Conservation (phyloP, 441 rosid species). For the Erysimum cheiri region DNA sequence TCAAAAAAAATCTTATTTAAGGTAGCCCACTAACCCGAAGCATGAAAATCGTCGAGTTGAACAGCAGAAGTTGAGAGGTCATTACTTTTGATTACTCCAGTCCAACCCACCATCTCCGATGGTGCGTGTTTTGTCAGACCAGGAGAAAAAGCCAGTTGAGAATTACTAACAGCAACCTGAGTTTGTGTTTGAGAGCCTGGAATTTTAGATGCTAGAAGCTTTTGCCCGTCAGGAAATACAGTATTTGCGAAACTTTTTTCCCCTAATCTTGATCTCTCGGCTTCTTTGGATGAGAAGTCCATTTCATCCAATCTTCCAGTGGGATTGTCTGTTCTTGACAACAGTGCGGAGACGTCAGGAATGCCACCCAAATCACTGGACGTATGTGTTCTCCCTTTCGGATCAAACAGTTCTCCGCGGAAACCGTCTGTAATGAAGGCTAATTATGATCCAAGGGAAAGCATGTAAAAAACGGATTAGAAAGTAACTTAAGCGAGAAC, state of each 20-base stretch:
- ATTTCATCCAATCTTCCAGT: slow-evolving; percentile 59
- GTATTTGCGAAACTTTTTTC: slow-evolving; percentile 48
- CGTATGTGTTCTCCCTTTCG: slow-evolving; percentile 60
- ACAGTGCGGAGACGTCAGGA: slow-evolving; percentile 56
- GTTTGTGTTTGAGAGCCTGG: slow-evolving; percentile 28
- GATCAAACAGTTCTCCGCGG: slow-evolving; percentile 62
- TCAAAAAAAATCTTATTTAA: not conserved
- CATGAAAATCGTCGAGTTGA: slow-evolving; percentile 43
- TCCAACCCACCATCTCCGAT: slow-evolving; percentile 56
- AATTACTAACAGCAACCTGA: slow-evolving; percentile 20
- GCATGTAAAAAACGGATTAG: slow-evolving; percentile 21
- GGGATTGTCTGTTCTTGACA: slow-evolving; percentile 59
- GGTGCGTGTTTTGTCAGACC: slow-evolving; percentile 45
- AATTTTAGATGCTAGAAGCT: slow-evolving; percentile 48
- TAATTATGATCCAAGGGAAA: slow-evolving; percentile 45
- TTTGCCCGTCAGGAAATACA: slow-evolving; percentile 60
- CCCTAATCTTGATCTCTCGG: slow-evolving; percentile 57
- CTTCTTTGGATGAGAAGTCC: slow-evolving; percentile 56
- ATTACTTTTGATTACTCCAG: slow-evolving; percentile 53
- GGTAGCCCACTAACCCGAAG: slow-evolving; percentile 43
- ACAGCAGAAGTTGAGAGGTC: slow-evolving; percentile 49
- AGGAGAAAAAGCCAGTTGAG: slow-evolving; percentile 11
- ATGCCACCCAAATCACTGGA: slow-evolving; percentile 54
- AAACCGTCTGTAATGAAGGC: slow-evolving; percentile 61
- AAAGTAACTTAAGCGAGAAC: slow-evolving; percentile 27